phyloP scores from a whole-genome alignment of 139 green algal genomes.

The Closterium sp. region DNA sequence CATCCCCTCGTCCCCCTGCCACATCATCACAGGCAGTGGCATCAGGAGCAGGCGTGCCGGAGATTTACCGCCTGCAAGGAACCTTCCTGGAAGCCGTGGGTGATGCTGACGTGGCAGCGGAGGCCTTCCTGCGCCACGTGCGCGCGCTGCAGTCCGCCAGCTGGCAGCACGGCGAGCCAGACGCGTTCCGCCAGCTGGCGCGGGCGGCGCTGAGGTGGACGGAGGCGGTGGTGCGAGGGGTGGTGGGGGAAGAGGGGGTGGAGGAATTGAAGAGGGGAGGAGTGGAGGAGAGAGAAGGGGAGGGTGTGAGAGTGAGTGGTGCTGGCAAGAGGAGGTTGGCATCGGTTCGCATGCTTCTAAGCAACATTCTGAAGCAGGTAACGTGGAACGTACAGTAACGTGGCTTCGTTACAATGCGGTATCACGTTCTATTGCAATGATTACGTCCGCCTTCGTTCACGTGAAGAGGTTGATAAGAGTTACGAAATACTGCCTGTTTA shows the following conservation, averaged over 20 bases:
- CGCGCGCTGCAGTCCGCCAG: slow-evolving; percentile 1
- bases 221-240: background rate
- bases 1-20: background rate
- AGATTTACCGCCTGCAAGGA: slow-evolving; percentile 2
- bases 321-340: background rate
- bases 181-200: background rate
- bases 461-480: background rate
- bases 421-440: no score
- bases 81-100: background rate
- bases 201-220: background rate
- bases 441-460: background rate
- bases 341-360: background rate
- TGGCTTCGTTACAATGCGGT: no score
- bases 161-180: background rate
- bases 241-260: background rate
- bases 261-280: background rate
- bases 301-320: background rate
- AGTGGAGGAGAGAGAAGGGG: no score
- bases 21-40: background rate
- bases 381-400: background rate
- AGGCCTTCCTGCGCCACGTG: background rate
- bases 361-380: background rate
- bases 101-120: background rate
- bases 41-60: background rate
- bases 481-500: no score